phyloP scores from a whole-genome alignment of 257 asterid genomes.

The Lycium ferocissimum region DNA sequence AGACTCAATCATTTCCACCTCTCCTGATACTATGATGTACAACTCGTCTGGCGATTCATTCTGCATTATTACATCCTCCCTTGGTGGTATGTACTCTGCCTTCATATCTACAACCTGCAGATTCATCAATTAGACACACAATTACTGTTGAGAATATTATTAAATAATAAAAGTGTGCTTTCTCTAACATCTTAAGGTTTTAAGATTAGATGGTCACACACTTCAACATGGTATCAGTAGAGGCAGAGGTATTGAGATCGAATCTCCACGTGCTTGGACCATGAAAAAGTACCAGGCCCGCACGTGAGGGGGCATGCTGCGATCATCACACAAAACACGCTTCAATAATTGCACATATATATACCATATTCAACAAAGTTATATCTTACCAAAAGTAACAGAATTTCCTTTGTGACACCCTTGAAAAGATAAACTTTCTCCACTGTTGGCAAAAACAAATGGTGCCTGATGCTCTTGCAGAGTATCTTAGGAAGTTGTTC shows the following conservation, averaged over 20 bases:
- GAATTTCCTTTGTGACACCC: conserved; percentile 72
- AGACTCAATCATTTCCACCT: conserved; percentile 77
- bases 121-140: conserved; percentile 1
- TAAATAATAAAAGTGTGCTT: no score
- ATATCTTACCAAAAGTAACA: conserved; percentile 61
- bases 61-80: conserved; percentile 87
- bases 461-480: conserved; percentile 73
- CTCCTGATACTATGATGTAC: conserved; percentile 89
- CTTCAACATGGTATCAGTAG: no score
- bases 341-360: no score
- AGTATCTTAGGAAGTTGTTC: conserved; percentile 86
- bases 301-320: no score
- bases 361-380: neutral
- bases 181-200: no score
- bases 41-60: conserved; percentile 84
- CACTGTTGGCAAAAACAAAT: conserved; percentile 76
- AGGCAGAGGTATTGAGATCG: no score
- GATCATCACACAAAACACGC: no score
- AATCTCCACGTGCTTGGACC: no score
- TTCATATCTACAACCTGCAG: conserved; percentile 82
- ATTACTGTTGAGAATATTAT: no score
- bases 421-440: conserved; percentile 78
- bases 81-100: conserved; percentile 89
- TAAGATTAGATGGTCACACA: no score
- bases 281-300: no score